A percentile compares a stretch with the other conserved stretches of the same genome.
phyloP scores from a whole-genome alignment of 2,329 filamentous ascomycete genomes.

The Aspergillus niger region DNA sequence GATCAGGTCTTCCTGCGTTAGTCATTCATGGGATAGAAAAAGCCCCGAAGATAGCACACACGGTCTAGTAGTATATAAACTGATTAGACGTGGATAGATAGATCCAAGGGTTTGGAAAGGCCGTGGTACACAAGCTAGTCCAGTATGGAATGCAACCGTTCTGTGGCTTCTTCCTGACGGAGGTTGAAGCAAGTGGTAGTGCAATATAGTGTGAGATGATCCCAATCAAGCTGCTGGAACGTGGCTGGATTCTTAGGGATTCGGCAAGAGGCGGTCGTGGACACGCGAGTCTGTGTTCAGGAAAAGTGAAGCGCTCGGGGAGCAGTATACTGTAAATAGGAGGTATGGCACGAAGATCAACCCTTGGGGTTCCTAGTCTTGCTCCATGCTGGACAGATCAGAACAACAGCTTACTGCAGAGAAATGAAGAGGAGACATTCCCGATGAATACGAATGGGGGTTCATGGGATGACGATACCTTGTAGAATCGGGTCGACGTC shows the following conservation, averaged over 20 bases:
- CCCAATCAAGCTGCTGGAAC: background rate
- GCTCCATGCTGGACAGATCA: background rate
- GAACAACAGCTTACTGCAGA: background rate
- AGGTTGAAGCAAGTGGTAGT: background rate
- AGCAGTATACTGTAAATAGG: background rate
- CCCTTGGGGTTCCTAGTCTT: background rate
- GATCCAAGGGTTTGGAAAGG: background rate
- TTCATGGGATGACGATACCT: background rate
- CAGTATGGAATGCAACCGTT: background rate
- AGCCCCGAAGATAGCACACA: background rate
- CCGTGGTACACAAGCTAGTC: background rate
- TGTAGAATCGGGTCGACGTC: slow-evolving; percentile 14
- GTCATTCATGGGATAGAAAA: background rate
- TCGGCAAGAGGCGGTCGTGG: background rate
- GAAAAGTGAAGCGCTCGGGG: no score
- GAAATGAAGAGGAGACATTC: background rate
- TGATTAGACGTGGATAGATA: background rate
- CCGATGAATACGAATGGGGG: background rate
- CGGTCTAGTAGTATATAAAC: background rate
- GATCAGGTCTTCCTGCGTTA: background rate
- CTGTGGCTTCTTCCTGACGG: background rate
- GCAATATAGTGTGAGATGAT: background rate
- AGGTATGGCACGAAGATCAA: background rate
- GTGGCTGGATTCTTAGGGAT: background rate
- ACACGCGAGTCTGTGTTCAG: background rate